Percentiles rank a stretch among this genome's conserved stretches.
These are phyloP conservation scores for Jimgerdemannia flammicorona DNA, from an alignment of 192 early-diverging fungal species.

Conservation along the genomic window DNA sequence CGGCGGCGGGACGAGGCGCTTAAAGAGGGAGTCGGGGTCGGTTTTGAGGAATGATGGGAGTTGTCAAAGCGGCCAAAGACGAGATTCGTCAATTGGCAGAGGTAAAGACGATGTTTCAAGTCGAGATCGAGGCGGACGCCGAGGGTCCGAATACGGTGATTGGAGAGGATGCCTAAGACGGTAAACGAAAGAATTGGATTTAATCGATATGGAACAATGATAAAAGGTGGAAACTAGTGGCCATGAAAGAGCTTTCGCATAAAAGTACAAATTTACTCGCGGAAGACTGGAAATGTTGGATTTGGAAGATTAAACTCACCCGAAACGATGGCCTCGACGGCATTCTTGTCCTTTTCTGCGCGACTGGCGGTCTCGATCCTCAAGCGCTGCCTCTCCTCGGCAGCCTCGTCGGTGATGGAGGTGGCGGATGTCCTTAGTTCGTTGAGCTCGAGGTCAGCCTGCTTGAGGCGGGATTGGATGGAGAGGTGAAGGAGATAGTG, in stretches of 20 bases:
- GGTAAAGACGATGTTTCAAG: constrained; percentile 47
- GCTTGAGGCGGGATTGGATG: constrained; percentile 48
- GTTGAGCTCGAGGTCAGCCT: constrained; percentile 37
- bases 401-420: constrained; percentile 32
- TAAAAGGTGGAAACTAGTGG: no score
- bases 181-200: no score
- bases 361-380: constrained; percentile 34
- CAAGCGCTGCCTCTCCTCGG: constrained; percentile 8
- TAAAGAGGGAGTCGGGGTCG: constrained; percentile 26
- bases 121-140: constrained; percentile 14
- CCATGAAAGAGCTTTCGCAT: no score
- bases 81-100: constrained; percentile 50
- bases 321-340: constrained; percentile 50
- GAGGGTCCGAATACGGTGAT: constrained; percentile 18
- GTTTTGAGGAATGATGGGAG: constrained; percentile 16
- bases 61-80: constrained; percentile 56
- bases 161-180: constrained; percentile 25
- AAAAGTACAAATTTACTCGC: no score
- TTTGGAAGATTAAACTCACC: constrained; percentile 19
- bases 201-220: no score
- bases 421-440: constrained; percentile 32
- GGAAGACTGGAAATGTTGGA: neutral
- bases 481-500: constrained; percentile 51
- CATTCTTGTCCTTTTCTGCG: constrained; percentile 44
- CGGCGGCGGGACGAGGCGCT: constrained; percentile 20